phyloP scores from a whole-genome alignment of 202 grass and related monocot genomes.

The Brachypodium distachyon region DNA sequence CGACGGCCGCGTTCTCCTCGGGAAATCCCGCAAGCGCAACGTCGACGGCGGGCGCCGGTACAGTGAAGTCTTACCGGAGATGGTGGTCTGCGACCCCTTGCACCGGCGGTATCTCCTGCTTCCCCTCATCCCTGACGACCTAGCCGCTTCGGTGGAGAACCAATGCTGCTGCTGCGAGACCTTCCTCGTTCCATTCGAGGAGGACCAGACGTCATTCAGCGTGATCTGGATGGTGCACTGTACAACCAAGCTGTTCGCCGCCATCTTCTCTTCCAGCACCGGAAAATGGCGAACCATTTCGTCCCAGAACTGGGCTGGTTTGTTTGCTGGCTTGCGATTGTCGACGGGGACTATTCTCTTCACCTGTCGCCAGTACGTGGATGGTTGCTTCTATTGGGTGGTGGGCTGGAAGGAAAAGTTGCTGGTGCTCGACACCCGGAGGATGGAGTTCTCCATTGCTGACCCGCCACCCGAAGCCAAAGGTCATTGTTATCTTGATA shows the following conservation, averaged over 20 bases:
- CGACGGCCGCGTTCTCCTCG: constrained; percentile 19
- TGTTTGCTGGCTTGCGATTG: background rate
- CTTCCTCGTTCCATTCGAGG: background rate
- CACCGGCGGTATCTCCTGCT: constrained; percentile 4
- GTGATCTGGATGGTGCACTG: constrained; percentile 21
- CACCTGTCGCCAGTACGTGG: no score
- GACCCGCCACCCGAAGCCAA: no score
- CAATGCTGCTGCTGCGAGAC: background rate
- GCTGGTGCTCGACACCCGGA: no score
- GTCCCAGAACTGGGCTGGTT: no score
- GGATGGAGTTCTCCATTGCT: no score
- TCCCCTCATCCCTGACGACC: background rate
- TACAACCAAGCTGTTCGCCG: background rate
- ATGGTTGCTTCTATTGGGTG: no score
- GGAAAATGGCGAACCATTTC: background rate
- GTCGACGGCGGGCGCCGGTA: background rate
- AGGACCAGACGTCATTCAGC: background rate
- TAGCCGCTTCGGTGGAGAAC: background rate
- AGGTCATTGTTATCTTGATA: no score
- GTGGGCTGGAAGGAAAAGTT: no score
- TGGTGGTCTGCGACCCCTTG: constrained; percentile 28
- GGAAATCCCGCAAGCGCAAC: background rate
- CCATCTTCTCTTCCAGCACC: background rate
- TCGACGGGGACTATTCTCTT: background rate
- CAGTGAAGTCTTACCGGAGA: background rate